Evolutionary conservation across 73 alveolate species (phyloP), one percentile per base, ranked within the genome.

Genomic region (Effrenium voratum): DNA sequence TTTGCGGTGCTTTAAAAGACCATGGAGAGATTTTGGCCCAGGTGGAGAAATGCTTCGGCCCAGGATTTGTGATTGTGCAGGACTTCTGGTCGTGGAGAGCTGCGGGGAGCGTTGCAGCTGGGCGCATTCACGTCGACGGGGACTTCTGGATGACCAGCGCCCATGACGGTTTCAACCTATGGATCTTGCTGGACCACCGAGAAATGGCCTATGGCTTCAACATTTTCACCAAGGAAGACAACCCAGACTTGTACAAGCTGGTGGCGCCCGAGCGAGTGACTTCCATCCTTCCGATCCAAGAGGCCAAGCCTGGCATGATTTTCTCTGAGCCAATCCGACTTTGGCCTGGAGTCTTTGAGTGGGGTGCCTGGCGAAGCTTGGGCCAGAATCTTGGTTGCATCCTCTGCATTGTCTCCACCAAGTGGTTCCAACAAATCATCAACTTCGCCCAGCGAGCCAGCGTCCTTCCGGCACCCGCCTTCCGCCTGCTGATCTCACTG

Each of bases 21-120:
- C n/a, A n/a, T n/a, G n/a, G n/a, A n/a, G n/a, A 73, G 34, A 32
- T 73, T 38, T 40, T 38, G 36, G 57, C 32, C 15, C 34, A 6
- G 40, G 84, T 82, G 26, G 93, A 46, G 1, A 55, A 82, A 41
- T 22, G 36, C 52, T 82, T 82, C 34, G 93, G 93, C 5, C 46
- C 22, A 2, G 91, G 91, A 46, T 81, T 45, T 73, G 91, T 81
- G 75, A 81, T 81, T 6, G 30, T 16, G 49, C 63, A 81, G 38
- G 91, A 81, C 38, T 81, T 81, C 40, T 81, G 91, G 91, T 81
- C 91, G n/a, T 81, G 91, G 91, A 72, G 91, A 46, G 28, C 70
- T 49, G 15, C 49, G 44, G 66, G 72, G 50, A 30, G 47, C 8
- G 73, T 81, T 5, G 91, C 91, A n/a, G 91, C 91, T 1, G 75